A percentile compares a stretch with the other conserved stretches of the same genome.
phyloP scores from a whole-genome alignment of 352 stramenopile genomes.

The Globisporangium cystogenes region DNA sequence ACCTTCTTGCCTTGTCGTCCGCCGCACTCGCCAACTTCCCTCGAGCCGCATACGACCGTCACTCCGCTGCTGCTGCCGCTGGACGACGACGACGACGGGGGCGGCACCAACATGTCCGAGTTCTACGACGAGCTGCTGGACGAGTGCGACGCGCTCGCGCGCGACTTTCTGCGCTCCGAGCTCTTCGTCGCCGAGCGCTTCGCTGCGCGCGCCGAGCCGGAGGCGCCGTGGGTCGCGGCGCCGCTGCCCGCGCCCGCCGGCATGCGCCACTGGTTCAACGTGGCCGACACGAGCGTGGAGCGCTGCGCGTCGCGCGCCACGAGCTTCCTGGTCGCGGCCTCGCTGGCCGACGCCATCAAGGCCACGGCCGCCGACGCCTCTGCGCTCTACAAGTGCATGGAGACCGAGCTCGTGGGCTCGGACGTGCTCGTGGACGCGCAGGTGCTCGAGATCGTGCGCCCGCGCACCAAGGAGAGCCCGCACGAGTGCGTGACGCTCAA shows the following conservation, averaged over 20 bases:
- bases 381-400: slow-evolving; percentile 40
- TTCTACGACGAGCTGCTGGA: slow-evolving; percentile 13
- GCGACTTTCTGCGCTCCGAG: slow-evolving; percentile 12
- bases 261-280: slow-evolving; percentile 43
- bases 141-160: slow-evolving; percentile 10
- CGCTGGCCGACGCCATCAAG: slow-evolving; percentile 51
- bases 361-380: slow-evolving; percentile 50
- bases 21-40: too few relatives aligned
- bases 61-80: background rate
- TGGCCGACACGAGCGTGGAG: slow-evolving; percentile 28
- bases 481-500: slow-evolving; percentile 78
- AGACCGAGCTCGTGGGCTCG: slow-evolving; percentile 48
- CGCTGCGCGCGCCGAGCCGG: slow-evolving; percentile 14
- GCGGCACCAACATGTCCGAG: slow-evolving; percentile 3
- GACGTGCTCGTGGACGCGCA: slow-evolving; percentile 59
- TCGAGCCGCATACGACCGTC: too few relatives aligned
- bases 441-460: slow-evolving; percentile 63
- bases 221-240: slow-evolving; percentile 27
- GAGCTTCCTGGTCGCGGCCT: slow-evolving; percentile 50
- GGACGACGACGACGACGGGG: too few relatives aligned
- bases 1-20: too few relatives aligned
- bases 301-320: slow-evolving; percentile 44
- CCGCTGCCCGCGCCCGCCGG: slow-evolving; percentile 30
- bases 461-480: slow-evolving; percentile 55
- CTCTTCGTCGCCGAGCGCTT: slow-evolving; percentile 14